Percentiles rank a stretch among this genome's conserved stretches.
phyloP scores from a whole-genome alignment of 2,329 filamentous ascomycete species.

The Zasmidium cellare region DNA sequence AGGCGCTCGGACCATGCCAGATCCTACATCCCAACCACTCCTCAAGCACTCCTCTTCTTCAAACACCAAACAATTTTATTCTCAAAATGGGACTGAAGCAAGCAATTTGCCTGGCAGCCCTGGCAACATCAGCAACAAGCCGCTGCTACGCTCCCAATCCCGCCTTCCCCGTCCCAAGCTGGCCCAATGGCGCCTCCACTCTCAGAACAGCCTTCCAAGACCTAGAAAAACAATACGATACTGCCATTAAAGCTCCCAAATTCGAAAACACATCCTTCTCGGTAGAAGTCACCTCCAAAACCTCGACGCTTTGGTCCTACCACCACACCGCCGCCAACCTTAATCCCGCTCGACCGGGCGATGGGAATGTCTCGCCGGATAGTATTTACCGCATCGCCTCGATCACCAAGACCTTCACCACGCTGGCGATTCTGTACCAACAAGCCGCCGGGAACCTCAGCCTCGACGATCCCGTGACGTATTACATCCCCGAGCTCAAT shows the following conservation, averaged over 20 bases:
- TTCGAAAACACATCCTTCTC: constrained; percentile 41
- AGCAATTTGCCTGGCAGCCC: neutral
- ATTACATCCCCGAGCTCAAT: constrained; percentile 49
- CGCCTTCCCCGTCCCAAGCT: constrained; percentile 40
- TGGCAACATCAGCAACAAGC: neutral
- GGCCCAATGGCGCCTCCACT: constrained; percentile 29
- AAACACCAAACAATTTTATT: too few relatives aligned
- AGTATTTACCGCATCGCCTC: constrained; percentile 42
- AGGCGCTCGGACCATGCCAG: neutral
- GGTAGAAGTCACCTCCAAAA: constrained; percentile 41
- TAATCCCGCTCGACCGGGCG: constrained; percentile 39
- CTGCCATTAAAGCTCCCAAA: constrained; percentile 28
- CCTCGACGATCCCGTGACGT: constrained; percentile 48
- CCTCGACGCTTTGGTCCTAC: constrained; percentile 39
- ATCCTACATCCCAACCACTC: too few relatives aligned
- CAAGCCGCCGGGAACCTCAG: constrained; percentile 53
- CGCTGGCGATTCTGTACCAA: constrained; percentile 54
- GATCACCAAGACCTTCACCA: constrained; percentile 49
- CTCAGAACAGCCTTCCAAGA: constrained; percentile 33
- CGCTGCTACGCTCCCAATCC: constrained; percentile 39
- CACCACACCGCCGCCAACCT: constrained; percentile 40
- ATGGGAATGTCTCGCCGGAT: constrained; percentile 37
- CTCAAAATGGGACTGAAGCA: too few relatives aligned
- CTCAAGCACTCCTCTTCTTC: too few relatives aligned
- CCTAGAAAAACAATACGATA: constrained; percentile 31